These are phyloP conservation scores for Marasmius sp. DNA, from an alignment of 1,284 basidiomycete species.

Conservation along the genomic window DNA sequence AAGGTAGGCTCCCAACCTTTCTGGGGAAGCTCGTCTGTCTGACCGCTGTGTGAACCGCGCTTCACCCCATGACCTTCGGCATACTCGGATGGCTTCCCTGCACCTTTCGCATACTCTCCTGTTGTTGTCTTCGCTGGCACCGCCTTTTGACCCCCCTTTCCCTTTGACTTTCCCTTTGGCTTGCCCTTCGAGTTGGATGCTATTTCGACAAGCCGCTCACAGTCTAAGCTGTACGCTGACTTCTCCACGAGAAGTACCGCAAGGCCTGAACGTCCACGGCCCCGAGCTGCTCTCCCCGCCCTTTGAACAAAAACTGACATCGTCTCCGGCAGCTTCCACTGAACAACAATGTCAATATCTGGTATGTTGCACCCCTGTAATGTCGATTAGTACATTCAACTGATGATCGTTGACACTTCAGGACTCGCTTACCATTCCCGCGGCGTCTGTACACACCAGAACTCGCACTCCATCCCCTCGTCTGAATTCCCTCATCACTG, in stretches of 20 bases:
- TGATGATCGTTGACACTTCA: background rate
- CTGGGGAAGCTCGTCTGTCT: too few relatives aligned
- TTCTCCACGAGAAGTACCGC: constrained; percentile 10
- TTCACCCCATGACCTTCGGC: background rate
- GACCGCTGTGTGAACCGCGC: background rate
- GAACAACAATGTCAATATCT: constrained; percentile 19
- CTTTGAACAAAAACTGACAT: constrained; percentile 11
- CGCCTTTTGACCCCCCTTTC: background rate
- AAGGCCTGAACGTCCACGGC: background rate
- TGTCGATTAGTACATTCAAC: background rate
- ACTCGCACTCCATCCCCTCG: constrained; percentile 22
- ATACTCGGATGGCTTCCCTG: background rate
- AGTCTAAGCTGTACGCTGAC: constrained; percentile 5
- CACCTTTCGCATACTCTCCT: too few relatives aligned
- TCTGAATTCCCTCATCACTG: constrained; percentile 19
- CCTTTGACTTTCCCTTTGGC: background rate
- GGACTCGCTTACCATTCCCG: constrained; percentile 16
- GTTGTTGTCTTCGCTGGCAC: too few relatives aligned
- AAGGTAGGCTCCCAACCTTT: too few relatives aligned
- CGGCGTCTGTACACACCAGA: constrained; percentile 32
- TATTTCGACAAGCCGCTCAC: background rate
- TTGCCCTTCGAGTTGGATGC: background rate
- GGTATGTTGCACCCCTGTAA: constrained; percentile 16
- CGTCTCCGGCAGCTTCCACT: constrained; percentile 16
- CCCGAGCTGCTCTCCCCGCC: constrained; percentile 9